phyloP scores from a whole-genome alignment of 805 yeast species.

The Brettanomyces sp. region DNA sequence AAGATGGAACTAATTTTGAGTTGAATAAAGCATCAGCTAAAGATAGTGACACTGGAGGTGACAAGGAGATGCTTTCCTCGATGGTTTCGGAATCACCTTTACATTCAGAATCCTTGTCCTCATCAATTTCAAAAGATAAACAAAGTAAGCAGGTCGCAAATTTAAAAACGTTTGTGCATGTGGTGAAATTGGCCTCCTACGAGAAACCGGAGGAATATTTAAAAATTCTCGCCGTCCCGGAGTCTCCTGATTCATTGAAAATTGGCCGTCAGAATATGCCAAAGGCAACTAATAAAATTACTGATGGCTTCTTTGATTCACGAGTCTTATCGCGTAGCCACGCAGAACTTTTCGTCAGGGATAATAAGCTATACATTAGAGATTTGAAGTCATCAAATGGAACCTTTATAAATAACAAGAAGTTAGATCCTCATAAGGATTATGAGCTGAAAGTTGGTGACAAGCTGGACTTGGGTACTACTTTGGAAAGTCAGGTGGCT shows the following conservation, averaged over 20 bases:
- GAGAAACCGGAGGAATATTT: constrained; percentile 59
- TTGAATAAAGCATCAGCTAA: not conserved
- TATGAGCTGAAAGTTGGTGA: constrained; percentile 71
- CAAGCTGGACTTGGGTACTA: constrained; percentile 87
- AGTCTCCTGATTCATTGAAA: constrained; percentile 71
- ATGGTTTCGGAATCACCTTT: not conserved
- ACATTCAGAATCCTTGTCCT: not conserved
- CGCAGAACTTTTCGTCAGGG: constrained; percentile 73
- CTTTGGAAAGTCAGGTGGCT: constrained; percentile 57
- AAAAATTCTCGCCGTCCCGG: constrained; percentile 73
- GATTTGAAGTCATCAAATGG: constrained; percentile 94
- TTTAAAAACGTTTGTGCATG: constrained; percentile 35
- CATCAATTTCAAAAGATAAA: not conserved
- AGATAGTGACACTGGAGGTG: not conserved
- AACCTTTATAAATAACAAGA: constrained; percentile 74
- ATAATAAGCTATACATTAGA: constrained; percentile 56
- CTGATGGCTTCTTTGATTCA: constrained; percentile 91
- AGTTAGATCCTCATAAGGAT: constrained; percentile 54
- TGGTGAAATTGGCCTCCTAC: constrained; percentile 64
- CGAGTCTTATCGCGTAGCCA: constrained; percentile 89
- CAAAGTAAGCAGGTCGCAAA: not conserved
- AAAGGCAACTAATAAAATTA: constrained; percentile 45
- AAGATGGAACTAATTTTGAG: no score
- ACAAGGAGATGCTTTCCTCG: not conserved
- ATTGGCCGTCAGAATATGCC: constrained; percentile 85